phyloP scores from a whole-genome alignment of 495 filamentous ascomycete genomes.

The Trichoderma gamsii region DNA sequence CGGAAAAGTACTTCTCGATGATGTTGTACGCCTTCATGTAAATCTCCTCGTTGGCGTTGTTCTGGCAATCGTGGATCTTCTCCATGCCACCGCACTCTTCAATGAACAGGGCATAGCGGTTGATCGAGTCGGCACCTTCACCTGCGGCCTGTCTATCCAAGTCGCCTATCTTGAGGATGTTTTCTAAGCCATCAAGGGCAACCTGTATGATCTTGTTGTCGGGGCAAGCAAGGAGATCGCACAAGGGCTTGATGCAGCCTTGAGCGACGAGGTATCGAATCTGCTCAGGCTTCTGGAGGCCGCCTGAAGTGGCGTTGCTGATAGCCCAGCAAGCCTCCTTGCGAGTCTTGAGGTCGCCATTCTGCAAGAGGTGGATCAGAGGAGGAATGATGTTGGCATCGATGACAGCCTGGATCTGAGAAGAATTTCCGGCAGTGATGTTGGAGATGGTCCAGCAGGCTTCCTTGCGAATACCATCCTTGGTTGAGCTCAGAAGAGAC shows the following conservation, averaged over 20 bases:
- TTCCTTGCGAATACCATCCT: constrained; percentile 99
- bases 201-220: constrained; percentile 99
- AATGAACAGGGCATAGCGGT: constrained; percentile 96
- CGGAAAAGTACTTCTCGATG: constrained; percentile 99
- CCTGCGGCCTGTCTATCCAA: constrained; percentile 88
- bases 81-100: constrained; percentile 99
- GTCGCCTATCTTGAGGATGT: constrained; percentile 98
- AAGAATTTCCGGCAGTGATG: constrained; percentile 95
- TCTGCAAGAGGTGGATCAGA: constrained; percentile 87
- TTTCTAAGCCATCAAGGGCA: constrained; percentile 95
- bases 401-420: constrained; percentile 94
- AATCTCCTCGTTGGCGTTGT: constrained; percentile 99
- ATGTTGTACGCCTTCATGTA: constrained; percentile 99
- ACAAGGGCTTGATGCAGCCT: constrained; percentile 96
- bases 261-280: constrained; percentile 89
- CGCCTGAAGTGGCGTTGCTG: constrained; percentile 96
- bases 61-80: constrained; percentile 99
- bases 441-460: constrained; percentile 99
- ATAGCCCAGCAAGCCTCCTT: constrained; percentile 99
- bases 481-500: constrained; percentile 87
- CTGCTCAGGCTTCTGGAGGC: constrained; percentile 97
- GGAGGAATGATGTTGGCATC: constrained; percentile 96
- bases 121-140: constrained; percentile 71
- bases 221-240: constrained; percentile 91
- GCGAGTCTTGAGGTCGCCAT: constrained; percentile 97